phyloP scores from a whole-genome alignment of 495 filamentous ascomycete genomes.

The Daldinia decipiens region DNA sequence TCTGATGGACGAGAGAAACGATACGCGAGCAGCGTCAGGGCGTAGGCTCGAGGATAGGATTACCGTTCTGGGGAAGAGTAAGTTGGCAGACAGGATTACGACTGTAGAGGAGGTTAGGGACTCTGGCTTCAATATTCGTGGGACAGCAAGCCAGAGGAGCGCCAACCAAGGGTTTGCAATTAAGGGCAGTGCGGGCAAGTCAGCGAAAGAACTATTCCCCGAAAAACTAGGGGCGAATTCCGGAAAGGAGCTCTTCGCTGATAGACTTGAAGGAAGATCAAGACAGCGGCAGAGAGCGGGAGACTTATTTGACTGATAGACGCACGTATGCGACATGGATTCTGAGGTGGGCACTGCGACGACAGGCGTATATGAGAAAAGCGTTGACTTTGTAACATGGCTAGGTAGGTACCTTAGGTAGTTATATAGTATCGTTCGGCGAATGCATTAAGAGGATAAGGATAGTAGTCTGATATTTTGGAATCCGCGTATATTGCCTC shows the following conservation, averaged over 20 bases:
- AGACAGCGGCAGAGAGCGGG: conserved; percentile 62
- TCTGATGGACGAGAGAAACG: conserved; percentile 58
- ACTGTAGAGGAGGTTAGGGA: conserved; percentile 27
- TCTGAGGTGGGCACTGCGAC: neutral
- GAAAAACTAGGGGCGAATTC: conserved; percentile 69
- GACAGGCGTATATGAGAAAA: conserved; percentile 2
- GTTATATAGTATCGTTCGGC: neutral
- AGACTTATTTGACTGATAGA: conserved; percentile 62
- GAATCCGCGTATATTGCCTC: neutral
- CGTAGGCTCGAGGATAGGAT: conserved; percentile 55
- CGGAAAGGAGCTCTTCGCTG: conserved; percentile 76
- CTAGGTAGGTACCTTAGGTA: too few relatives aligned
- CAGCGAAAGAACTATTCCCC: conserved; percentile 77
- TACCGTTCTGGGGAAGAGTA: conserved; percentile 43
- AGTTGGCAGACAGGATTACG: conserved; percentile 35
- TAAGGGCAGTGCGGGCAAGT: conserved; percentile 66
- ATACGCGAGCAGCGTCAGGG: conserved; percentile 21
- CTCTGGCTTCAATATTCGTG: conserved; percentile 67
- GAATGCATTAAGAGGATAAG: conserved; percentile 5
- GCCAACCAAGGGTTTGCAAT: conserved; percentile 70
- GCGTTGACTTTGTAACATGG: neutral
- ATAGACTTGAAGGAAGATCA: conserved; percentile 58
- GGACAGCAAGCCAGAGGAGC: conserved; percentile 60
- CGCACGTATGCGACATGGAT: neutral
- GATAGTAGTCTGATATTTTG: neutral